These are phyloP conservation scores for Thelephora aurantiotincta DNA, from an alignment of 768 basidiomycete genomes.

Conservation along the genomic window DNA sequence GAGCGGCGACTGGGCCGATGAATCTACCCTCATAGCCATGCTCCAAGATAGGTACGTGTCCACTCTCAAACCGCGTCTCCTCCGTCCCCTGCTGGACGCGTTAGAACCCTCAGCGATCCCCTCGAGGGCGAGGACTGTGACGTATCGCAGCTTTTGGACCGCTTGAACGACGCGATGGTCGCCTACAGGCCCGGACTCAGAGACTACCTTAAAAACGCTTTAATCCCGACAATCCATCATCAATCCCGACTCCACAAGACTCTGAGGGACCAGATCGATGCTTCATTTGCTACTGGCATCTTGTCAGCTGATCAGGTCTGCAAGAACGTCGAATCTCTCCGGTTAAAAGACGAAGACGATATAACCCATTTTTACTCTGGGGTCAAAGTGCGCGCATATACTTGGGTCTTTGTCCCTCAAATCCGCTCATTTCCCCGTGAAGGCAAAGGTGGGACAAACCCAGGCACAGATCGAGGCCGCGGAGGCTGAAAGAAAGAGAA, in stretches of 20 bases:
- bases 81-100: not conserved
- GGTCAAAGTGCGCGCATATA: conserved; percentile 26
- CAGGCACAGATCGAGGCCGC: conserved; percentile 33
- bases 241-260: conserved; percentile 22
- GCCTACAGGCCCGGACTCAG: conserved; percentile 13
- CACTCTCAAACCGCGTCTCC: not conserved
- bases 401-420: conserved; percentile 1
- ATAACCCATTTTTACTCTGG: conserved; percentile 23
- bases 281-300: conserved; percentile 24
- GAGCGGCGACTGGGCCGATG: conserved; percentile 17
- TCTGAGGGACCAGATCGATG: conserved; percentile 20
- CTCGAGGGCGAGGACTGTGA: conserved; percentile 12
- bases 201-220: conserved; percentile 18
- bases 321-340: conserved; percentile 33
- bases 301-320: conserved; percentile 40
- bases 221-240: conserved; percentile 21
- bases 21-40: conserved; percentile 17
- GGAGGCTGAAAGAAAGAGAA: conserved; percentile 27
- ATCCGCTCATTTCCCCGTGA: conserved; percentile 4
- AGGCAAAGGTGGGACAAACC: conserved; percentile 30
- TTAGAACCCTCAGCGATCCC: conserved; percentile 3
- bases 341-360: conserved; percentile 29
- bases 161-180: conserved; percentile 15
- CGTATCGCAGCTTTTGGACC: conserved; percentile 12
- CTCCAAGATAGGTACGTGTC: conserved; percentile 15